phyloP scores from a whole-genome alignment of 331 rosid genomes.

The Telfairia occidentalis region DNA sequence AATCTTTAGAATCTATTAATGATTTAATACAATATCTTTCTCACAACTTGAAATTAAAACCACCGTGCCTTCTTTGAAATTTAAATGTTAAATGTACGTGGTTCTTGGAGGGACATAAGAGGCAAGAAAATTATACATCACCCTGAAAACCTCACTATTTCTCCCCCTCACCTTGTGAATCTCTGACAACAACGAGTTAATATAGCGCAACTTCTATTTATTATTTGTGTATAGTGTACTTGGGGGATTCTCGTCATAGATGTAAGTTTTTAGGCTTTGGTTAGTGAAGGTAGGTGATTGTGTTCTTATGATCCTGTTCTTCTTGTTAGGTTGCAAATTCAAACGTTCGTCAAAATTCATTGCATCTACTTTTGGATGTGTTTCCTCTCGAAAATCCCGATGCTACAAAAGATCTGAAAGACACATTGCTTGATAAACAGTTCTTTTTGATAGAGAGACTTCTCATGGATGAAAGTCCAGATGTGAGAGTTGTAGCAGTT shows the following conservation, averaged over 20 bases:
- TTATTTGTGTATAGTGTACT: not conserved
- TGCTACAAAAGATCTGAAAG: constrained; percentile 80
- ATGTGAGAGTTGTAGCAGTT: constrained; percentile 72
- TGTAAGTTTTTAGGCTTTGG: not conserved
- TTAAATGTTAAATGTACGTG: not conserved
- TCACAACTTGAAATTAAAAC: not conserved
- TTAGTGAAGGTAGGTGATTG: not conserved
- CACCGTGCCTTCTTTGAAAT: not conserved
- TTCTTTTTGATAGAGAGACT: constrained; percentile 66
- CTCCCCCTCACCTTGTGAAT: not conserved
- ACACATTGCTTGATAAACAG: constrained; percentile 64
- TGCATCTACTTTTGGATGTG: constrained; percentile 70
- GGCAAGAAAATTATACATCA: too few relatives aligned
- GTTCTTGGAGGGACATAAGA: not conserved
- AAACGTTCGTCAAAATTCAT: constrained; percentile 76
- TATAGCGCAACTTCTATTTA: not conserved
- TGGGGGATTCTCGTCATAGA: not conserved
- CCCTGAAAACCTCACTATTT: not conserved
- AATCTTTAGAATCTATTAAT: not conserved
- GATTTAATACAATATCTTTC: not conserved
- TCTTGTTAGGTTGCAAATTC: constrained; percentile 68
- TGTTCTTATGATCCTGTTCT: constrained; percentile 1
- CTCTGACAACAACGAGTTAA: not conserved
- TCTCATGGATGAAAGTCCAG: constrained; percentile 61
- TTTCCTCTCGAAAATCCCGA: constrained; percentile 93